A percentile compares a stretch with the other conserved stretches of the same genome.
phyloP scores from a whole-genome alignment of 805 yeast genomes.

The Pichia manshurica region DNA sequence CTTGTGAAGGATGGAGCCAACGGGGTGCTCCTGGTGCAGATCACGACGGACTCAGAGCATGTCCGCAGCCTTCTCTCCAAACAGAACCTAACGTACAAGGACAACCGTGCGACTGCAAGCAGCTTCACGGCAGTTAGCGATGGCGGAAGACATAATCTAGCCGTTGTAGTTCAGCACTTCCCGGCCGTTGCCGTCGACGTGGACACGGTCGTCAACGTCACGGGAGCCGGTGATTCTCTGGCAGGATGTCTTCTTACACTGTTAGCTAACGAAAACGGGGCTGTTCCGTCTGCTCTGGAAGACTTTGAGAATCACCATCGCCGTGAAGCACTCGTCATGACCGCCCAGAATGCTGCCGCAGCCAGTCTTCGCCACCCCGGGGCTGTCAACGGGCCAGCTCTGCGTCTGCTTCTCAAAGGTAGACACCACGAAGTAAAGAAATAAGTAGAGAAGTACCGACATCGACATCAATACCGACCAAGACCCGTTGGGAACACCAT shows the following conservation, averaged over 20 bases:
- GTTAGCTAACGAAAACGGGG: constrained; percentile 22
- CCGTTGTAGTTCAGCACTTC: constrained; percentile 61
- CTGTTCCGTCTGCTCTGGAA: not conserved
- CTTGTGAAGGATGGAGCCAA: constrained; percentile 60
- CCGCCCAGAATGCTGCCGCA: constrained; percentile 11
- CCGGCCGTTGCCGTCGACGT: constrained; percentile 31
- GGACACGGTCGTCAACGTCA: constrained; percentile 50
- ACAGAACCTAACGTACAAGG: not conserved
- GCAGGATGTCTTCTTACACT: constrained; percentile 56
- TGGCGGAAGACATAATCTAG: constrained; percentile 32
- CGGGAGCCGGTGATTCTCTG: constrained; percentile 87
- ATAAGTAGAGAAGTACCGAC: too few relatives aligned
- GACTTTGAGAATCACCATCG: not conserved
- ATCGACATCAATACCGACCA: too few relatives aligned
- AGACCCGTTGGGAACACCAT: too few relatives aligned
- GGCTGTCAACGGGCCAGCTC: not conserved
- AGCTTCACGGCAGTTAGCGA: constrained; percentile 19
- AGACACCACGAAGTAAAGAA: not conserved
- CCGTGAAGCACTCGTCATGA: constrained; percentile 20
- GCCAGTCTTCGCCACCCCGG: not conserved
- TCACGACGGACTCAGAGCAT: constrained; percentile 29
- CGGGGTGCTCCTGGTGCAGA: constrained; percentile 50
- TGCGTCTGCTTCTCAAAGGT: not conserved
- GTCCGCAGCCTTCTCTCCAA: constrained; percentile 1
- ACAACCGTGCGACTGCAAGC: not conserved